A percentile compares a stretch with the other conserved stretches of the same genome.
phyloP scores from a whole-genome alignment of 1,139 yeast genomes.

The Pichia sp. region DNA sequence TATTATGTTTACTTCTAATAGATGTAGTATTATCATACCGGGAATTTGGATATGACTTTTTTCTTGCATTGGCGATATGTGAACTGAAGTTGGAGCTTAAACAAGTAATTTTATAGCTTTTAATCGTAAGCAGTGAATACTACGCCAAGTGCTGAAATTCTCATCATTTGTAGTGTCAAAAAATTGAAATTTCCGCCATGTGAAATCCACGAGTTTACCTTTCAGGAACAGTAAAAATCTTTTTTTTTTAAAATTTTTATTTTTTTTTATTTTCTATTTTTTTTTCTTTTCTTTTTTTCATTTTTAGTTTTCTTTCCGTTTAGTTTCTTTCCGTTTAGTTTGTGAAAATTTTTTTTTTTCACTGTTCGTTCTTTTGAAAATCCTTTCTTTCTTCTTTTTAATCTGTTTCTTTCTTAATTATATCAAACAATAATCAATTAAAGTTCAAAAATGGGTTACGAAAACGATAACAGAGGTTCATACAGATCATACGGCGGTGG shows the following conservation, averaged over 20 bases:
- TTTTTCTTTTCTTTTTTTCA: neutral
- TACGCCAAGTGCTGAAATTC: no score
- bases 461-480: constrained; percentile 29
- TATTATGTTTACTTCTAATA: no score
- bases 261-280: neutral
- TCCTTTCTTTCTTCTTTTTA: neutral
- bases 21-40: no score
- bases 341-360: neutral
- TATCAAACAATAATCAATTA: neutral
- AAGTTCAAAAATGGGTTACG: constrained; percentile 29
- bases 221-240: neutral
- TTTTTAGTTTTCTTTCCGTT: neutral
- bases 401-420: neutral
- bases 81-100: no score
- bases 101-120: no score
- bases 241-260: neutral
- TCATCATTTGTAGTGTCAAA: no score
- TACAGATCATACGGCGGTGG: constrained; percentile 33
- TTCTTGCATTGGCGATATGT: no score
- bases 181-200: no score
- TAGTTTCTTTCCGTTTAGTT: no score
- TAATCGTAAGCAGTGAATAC: no score
- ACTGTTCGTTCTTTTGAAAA: neutral
- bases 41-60: no score
- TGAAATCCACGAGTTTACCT: neutral